Conservation (phyloP, 768 basidiomycete species). For the Dictyophora rubrovolvata region DNA sequence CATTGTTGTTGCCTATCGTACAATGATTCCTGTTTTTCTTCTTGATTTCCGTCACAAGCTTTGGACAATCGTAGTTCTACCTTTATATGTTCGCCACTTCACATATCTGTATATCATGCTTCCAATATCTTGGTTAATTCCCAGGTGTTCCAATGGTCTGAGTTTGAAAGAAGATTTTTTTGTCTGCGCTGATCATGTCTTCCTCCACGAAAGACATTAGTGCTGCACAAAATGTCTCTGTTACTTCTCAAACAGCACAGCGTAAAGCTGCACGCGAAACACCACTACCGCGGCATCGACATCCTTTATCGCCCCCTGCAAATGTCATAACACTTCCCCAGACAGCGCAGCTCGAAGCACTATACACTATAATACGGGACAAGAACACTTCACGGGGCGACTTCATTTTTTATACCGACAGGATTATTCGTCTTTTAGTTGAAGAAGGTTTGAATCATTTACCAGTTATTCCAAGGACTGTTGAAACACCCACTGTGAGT, state of each 20-base stretch:
- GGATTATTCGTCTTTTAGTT: constrained; percentile 77
- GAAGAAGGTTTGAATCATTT: constrained; percentile 85
- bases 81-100: background rate
- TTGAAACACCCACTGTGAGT: constrained; percentile 72
- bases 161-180: background rate
- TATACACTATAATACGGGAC: constrained; percentile 92
- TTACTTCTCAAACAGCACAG: background rate
- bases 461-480: constrained; percentile 61
- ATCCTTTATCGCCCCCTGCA: constrained; percentile 39
- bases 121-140: background rate
- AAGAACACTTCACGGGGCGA: constrained; percentile 83
- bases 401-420: constrained; percentile 91
- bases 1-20: too few species aligned
- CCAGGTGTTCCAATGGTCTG: background rate
- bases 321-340: constrained; percentile 86
- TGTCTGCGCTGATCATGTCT: background rate
- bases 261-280: background rate
- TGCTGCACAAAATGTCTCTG: background rate
- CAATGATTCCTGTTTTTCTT: too few species aligned
- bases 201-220: background rate
- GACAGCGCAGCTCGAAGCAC: constrained; percentile 87
- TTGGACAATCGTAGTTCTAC: too few species aligned
- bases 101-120: background rate
- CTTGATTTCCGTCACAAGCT: too few species aligned
- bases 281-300: constrained; percentile 26